Evolutionary conservation across 768 basidiomycete species (phyloP).

Genomic region (Leucocoprinus sp.): DNA sequence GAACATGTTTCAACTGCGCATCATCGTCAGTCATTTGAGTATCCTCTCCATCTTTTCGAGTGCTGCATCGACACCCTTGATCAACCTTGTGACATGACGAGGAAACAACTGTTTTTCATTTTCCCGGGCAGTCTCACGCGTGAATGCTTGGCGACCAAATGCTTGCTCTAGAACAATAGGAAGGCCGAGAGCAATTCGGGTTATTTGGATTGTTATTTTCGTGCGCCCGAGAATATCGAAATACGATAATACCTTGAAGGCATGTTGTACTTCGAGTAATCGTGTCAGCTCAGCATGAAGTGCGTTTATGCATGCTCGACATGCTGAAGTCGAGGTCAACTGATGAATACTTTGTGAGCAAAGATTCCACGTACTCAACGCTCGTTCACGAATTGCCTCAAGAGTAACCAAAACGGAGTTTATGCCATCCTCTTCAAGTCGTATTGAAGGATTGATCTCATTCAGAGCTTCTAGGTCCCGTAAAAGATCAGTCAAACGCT

Average conservation of each 20-base stretch:
- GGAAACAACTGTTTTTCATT: conserved; percentile 37
- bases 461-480: conserved; percentile 67
- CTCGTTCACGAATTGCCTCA: conserved; percentile 61
- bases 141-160: conserved; percentile 36
- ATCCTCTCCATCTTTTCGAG: conserved; percentile 62
- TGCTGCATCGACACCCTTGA: conserved; percentile 52
- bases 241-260: conserved; percentile 68
- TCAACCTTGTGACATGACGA: conserved; percentile 46
- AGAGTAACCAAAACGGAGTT: conserved; percentile 66
- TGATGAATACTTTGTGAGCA: background rate
- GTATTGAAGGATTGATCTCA: conserved; percentile 72
- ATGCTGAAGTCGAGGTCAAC: conserved; percentile 34
- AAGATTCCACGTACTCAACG: conserved; percentile 48
- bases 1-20: background rate
- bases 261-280: conserved; percentile 75
- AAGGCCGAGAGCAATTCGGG: conserved; percentile 66
- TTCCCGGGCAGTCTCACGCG: conserved; percentile 11
- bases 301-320: conserved; percentile 67
- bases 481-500: background rate
- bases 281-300: conserved; percentile 66
- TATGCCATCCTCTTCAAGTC: conserved; percentile 72
- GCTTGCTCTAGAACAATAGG: conserved; percentile 70
- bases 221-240: conserved; percentile 71
- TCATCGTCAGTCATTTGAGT: conserved; percentile 24
- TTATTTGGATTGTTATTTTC: conserved; percentile 68